Base-by-base conservation (phyloP, 768 basidiomycete species). In the Thelephora ganbajun region DNA sequence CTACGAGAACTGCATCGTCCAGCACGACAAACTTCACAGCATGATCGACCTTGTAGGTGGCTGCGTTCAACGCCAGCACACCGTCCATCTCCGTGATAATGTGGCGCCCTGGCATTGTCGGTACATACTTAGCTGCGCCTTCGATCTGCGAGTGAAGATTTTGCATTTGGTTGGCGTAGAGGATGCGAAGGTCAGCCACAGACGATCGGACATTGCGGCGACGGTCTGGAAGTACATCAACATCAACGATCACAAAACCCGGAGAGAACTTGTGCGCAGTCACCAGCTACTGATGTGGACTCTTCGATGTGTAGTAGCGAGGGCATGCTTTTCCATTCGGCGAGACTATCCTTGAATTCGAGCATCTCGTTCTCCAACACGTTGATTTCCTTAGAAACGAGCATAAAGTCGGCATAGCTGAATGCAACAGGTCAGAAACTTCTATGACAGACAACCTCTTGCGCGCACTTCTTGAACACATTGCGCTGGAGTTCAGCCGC, bases 351-450 rank as follows among this genome's bases (percentile, higher is more conserved):
- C 62, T 96, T 97, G 61, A 99, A 77, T 58, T 98, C 93, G 26
- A 97, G 74, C 84, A 98, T 88, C 62, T 97, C 93, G 58, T 92
- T 93, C 68, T 99, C 96, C 22, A 99, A 76, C 1, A 87, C 83
- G 22, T 86, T 83, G 47, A 99, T 94, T 65, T 98, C 96, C 60
- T 98, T 98, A 3, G 96, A 96, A 18, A 99, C 88, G 48, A 84
- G 72, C 22, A 99, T 88, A 60, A 98, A 98, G 61, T 98, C 91
- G 42, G 92, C 87, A 59, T 98, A 98, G 65, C 94, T 98, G 57
- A 14, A 23, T 14, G 13, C 9, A 18, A 37, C 23, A 26, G 18
- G 47, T 39, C 9, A 39, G 5, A 9, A 37, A 12, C 12, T 12
- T 43, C n/a, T 19, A 43, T 18, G 16, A 44, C 16, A 46, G 18